Evolutionary conservation across 257 asterid genomes (phyloP).

Genomic region (Sherardia arvensis): DNA sequence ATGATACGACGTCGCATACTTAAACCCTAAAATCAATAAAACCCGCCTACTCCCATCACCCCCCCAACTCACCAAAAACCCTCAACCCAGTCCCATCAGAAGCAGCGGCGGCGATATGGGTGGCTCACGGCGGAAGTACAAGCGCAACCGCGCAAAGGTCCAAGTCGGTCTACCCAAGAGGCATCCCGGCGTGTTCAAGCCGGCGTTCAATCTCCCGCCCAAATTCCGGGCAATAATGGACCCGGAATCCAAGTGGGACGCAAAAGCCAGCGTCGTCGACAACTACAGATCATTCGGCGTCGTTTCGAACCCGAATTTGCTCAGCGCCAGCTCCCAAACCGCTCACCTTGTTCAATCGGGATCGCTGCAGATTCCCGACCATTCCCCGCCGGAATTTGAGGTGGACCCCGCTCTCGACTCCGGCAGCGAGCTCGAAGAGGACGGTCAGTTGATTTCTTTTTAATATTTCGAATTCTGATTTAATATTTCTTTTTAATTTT

Average conservation of each 20-base stretch:
- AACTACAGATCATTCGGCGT: slow-evolving; percentile 92
- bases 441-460: slow-evolving; percentile 36
- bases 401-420: slow-evolving; percentile 35
- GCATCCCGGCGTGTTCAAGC: slow-evolving; percentile 71
- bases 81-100: background rate
- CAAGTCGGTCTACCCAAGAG: slow-evolving; percentile 72
- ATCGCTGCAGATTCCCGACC: slow-evolving; percentile 63
- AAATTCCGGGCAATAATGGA: slow-evolving; percentile 61
- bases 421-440: slow-evolving; percentile 96
- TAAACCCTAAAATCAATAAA: background rate
- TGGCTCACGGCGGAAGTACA: slow-evolving; percentile 83
- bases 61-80: background rate
- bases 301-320: slow-evolving; percentile 83
- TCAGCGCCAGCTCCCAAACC: slow-evolving; percentile 79
- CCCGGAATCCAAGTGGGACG: slow-evolving; percentile 72
- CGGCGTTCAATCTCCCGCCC: slow-evolving; percentile 79
- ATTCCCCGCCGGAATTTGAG: slow-evolving; percentile 1
- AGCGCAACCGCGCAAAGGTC: slow-evolving; percentile 67
- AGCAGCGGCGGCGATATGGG: slow-evolving; percentile 58
- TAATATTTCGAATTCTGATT: too few species aligned
- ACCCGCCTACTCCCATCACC: background rate
- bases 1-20: background rate
- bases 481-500: too few species aligned
- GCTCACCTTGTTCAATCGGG: slow-evolving; percentile 59
- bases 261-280: slow-evolving; percentile 65